Evolutionary conservation across 257 asterid species (phyloP).

Genomic region (Solanum etuberosum): DNA sequence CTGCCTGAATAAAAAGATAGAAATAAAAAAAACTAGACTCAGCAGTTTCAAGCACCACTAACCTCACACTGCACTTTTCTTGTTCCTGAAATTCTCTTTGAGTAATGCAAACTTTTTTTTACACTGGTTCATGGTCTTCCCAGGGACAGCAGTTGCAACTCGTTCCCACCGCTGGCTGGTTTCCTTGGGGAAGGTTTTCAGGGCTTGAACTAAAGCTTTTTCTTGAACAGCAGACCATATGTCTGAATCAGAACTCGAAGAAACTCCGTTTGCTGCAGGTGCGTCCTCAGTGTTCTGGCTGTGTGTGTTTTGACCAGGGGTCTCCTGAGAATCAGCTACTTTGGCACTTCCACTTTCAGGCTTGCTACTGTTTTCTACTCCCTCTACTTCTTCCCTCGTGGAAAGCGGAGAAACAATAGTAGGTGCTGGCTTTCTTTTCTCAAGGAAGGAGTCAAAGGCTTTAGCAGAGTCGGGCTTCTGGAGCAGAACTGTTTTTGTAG

Average conservation of each 20-base stretch:
- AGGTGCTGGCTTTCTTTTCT: constrained; percentile 73
- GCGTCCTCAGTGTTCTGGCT: constrained; percentile 17
- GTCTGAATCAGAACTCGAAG: constrained; percentile 53
- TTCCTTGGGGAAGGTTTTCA: constrained; percentile 82
- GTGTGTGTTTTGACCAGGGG: constrained; percentile 18
- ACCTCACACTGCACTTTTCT: constrained; percentile 34
- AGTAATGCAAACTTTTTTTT: constrained; percentile 61
- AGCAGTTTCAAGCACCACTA: background rate
- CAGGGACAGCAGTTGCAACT: constrained; percentile 74
- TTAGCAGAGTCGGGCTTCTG: constrained; percentile 91
- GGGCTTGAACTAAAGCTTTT: constrained; percentile 75
- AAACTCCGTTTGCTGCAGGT: constrained; percentile 19
- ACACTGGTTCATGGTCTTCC: constrained; percentile 60
- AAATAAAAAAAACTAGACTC: background rate
- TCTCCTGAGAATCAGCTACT: constrained; percentile 13
- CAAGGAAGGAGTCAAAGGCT: constrained; percentile 93
- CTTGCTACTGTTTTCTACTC: constrained; percentile 14
- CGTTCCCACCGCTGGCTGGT: constrained; percentile 84
- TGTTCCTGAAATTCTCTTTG: constrained; percentile 83
- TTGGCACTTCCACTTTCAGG: constrained; percentile 17
- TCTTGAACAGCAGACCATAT: constrained; percentile 80
- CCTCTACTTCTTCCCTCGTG: constrained; percentile 54
- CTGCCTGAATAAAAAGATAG: background rate
- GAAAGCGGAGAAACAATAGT: constrained; percentile 82
- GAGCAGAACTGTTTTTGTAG: constrained; percentile 87